Evolutionary conservation across 768 basidiomycete species (phyloP).

Genomic region (Mycena epipterygia): DNA sequence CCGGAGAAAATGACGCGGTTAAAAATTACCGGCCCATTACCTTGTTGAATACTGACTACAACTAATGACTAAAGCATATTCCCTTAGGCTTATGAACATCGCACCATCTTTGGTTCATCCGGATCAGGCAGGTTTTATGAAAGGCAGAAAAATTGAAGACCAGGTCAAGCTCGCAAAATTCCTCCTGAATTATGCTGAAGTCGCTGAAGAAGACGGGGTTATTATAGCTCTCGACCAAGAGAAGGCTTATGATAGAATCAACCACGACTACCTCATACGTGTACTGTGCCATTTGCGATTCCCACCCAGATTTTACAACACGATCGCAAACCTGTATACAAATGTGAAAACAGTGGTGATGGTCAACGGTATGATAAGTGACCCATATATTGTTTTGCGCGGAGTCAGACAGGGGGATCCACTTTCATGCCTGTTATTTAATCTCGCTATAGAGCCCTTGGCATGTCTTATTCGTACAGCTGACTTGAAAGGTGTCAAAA

Average conservation of each 20-base stretch:
- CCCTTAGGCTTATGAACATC: conserved; percentile 7
- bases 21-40: conserved; percentile 18
- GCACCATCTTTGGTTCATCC: conserved; percentile 15
- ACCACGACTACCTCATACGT: conserved; percentile 34
- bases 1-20: conserved; percentile 3
- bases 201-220: too few species aligned
- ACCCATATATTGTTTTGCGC: conserved; percentile 26
- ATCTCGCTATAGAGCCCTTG: conserved; percentile 58
- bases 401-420: conserved; percentile 52
- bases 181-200: too few species aligned
- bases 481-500: conserved; percentile 42
- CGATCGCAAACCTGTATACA: conserved; percentile 36
- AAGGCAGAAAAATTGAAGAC: conserved; percentile 38
- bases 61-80: conserved; percentile 17
- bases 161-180: conserved; percentile 39
- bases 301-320: conserved; percentile 31
- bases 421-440: conserved; percentile 54
- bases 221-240: too few species aligned
- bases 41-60: conserved; percentile 15
- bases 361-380: conserved; percentile 35
- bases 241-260: too few species aligned
- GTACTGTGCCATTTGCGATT: conserved; percentile 9
- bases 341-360: conserved; percentile 14
- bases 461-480: conserved; percentile 46
- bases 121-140: conserved; percentile 41